Percentiles rank a stretch among this genome's conserved stretches.
Conservation (phyloP, 257 asterid species). For the Mitragyna speciosa region DNA sequence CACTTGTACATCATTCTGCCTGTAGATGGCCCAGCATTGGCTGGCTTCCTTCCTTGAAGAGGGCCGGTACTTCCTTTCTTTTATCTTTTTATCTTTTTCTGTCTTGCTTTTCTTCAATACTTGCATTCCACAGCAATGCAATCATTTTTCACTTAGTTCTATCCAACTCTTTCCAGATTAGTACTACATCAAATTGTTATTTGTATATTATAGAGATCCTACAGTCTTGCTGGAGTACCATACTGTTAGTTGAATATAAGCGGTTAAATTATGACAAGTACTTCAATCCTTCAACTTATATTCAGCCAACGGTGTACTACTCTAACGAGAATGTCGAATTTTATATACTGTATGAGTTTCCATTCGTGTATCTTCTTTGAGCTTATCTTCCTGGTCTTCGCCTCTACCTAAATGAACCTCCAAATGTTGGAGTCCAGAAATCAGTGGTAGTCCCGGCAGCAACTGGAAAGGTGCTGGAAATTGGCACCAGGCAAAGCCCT, state of each 20-base stretch:
- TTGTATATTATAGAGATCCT: no score
- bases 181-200: not conserved
- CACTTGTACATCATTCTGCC: constrained; percentile 33
- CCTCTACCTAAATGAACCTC: constrained; percentile 56
- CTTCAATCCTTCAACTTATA: no score
- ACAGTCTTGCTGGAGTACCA: no score
- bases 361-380: not conserved
- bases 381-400: not conserved
- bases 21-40: constrained; percentile 57
- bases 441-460: constrained; percentile 59
- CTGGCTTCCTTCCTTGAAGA: constrained; percentile 40
- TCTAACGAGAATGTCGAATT: no score
- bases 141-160: not conserved
- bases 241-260: no score
- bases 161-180: constrained; percentile 20
- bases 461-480: constrained; percentile 76
- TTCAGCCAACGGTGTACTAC: no score
- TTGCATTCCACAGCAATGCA: constrained; percentile 13
- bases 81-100: constrained; percentile 17
- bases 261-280: no score
- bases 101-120: constrained; percentile 25
- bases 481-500: constrained; percentile 80
- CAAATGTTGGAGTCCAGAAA: constrained; percentile 73
- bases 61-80: constrained; percentile 35
- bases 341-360: not conserved